A percentile compares a stretch with the other conserved stretches of the same genome.
Conservation (phyloP, 495 filamentous ascomycete species). For the Penicillium canescens region DNA sequence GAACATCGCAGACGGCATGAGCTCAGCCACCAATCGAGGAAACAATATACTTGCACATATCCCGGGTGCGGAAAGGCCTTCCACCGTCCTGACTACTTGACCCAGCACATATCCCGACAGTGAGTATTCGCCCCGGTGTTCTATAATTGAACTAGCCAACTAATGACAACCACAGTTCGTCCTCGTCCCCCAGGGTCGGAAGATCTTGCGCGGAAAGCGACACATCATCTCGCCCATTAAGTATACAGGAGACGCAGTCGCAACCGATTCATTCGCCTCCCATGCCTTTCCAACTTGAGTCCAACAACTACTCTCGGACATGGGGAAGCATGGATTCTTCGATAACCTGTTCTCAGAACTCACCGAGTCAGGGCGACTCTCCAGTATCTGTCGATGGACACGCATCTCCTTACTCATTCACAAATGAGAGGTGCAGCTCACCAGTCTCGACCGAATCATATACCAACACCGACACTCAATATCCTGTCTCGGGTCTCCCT, state of each 20-base stretch:
- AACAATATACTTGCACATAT: constrained; percentile 10
- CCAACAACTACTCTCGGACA: not conserved
- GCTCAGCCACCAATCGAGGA: constrained; percentile 16
- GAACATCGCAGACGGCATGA: constrained; percentile 57
- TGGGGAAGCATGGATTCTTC: constrained; percentile 8
- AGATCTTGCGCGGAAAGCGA: not conserved
- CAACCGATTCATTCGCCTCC: not conserved
- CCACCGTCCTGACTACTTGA: constrained; percentile 21
- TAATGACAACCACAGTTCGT: not conserved
- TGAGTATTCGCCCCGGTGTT: not conserved
- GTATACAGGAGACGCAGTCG: not conserved
- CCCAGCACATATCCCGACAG: constrained; percentile 17
- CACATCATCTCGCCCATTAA: not conserved
- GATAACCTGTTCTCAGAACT: not conserved
- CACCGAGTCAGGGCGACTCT: not conserved
- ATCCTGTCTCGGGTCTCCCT: constrained; percentile 2
- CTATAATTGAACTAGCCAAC: not conserved
- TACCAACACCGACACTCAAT: not conserved
- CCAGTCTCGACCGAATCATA: constrained; percentile 1
- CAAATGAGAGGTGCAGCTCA: constrained; percentile 3
- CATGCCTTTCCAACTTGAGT: not conserved
- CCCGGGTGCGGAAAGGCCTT: constrained; percentile 18
- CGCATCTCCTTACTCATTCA: constrained; percentile 4
- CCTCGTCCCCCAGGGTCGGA: not conserved
- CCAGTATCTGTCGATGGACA: not conserved